Evolutionary conservation across 495 filamentous ascomycete genomes (phyloP).

Genomic region (Elasticomyces elasticus): DNA sequence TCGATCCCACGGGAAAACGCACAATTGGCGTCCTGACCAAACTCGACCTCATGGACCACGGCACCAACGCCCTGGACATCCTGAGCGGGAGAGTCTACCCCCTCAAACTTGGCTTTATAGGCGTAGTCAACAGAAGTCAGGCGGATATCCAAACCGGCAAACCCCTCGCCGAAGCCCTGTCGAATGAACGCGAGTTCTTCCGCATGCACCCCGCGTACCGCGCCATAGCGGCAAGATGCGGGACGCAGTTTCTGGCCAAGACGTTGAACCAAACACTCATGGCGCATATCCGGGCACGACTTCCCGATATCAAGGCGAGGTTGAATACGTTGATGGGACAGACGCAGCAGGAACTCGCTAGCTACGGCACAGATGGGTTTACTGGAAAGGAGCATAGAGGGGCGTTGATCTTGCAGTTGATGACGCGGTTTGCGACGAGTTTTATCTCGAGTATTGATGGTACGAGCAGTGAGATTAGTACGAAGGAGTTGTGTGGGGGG

Average conservation of each 20-base stretch:
- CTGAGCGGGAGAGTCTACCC: slow-evolving; percentile 93
- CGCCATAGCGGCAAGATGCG: slow-evolving; percentile 88
- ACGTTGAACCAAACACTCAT: slow-evolving; percentile 90
- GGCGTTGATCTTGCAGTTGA: slow-evolving; percentile 87
- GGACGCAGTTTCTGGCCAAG: slow-evolving; percentile 92
- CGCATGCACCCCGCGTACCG: slow-evolving; percentile 92
- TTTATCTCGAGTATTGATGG: slow-evolving; percentile 99
- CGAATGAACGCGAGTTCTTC: slow-evolving; percentile 90
- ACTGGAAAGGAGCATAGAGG: slow-evolving; percentile 95
- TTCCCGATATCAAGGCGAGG: slow-evolving; percentile 96
- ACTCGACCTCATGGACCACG: slow-evolving; percentile 97
- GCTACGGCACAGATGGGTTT: slow-evolving; percentile 96
- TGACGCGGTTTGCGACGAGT: slow-evolving; percentile 95
- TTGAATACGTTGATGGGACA: slow-evolving; percentile 98
- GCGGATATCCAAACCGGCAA: slow-evolving; percentile 97
- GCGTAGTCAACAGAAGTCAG: slow-evolving; percentile 95
- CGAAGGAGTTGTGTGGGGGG: slow-evolving; percentile 94
- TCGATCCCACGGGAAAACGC: slow-evolving; percentile 86
- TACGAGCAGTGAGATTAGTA: slow-evolving; percentile 96
- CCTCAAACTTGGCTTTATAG: slow-evolving; percentile 94
- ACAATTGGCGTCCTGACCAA: slow-evolving; percentile 98
- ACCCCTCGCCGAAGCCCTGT: slow-evolving; percentile 76
- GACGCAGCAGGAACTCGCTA: slow-evolving; percentile 95
- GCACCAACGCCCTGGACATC: slow-evolving; percentile 95
- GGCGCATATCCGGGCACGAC: slow-evolving; percentile 86